These are phyloP conservation scores for Penstemon davidsonii DNA, from an alignment of 257 asterid species.

Conservation along the genomic window DNA sequence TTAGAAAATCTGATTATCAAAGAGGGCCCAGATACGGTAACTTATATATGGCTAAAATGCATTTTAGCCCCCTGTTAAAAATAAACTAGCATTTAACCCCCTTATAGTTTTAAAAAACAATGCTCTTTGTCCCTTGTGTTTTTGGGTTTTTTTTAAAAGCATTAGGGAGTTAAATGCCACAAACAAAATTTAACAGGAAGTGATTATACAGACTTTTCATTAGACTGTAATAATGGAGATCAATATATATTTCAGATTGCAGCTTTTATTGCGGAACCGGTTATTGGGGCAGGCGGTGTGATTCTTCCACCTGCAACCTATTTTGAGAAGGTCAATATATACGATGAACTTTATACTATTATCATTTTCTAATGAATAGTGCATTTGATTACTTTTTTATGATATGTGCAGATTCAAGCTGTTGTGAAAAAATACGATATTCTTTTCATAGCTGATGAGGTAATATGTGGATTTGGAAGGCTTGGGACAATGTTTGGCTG, in stretches of 20 bases:
- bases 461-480: constrained; percentile 94
- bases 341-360: too few relatives aligned
- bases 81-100: too few relatives aligned
- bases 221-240: too few relatives aligned
- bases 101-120: background rate
- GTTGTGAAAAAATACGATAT: constrained; percentile 80
- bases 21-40: constrained; percentile 97
- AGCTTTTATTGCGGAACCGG: constrained; percentile 96
- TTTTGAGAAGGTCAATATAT: constrained; percentile 68
- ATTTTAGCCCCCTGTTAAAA: too few relatives aligned
- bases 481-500: constrained; percentile 90
- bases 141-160: too few relatives aligned
- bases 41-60: background rate
- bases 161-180: too few relatives aligned
- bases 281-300: constrained; percentile 99
- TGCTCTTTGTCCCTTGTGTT: background rate
- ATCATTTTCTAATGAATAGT: too few relatives aligned
- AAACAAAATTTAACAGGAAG: too few relatives aligned
- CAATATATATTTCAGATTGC: constrained; percentile 59
- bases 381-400: background rate
- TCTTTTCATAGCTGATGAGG: constrained; percentile 95
- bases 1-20: constrained; percentile 86
- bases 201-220: too few relatives aligned
- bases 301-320: constrained; percentile 91
- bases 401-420: constrained; percentile 67